Evolutionary conservation across 1,284 basidiomycete species (phyloP), one percentile per base, ranked within the genome.

Genomic region (Hymenochaete sp.): DNA sequence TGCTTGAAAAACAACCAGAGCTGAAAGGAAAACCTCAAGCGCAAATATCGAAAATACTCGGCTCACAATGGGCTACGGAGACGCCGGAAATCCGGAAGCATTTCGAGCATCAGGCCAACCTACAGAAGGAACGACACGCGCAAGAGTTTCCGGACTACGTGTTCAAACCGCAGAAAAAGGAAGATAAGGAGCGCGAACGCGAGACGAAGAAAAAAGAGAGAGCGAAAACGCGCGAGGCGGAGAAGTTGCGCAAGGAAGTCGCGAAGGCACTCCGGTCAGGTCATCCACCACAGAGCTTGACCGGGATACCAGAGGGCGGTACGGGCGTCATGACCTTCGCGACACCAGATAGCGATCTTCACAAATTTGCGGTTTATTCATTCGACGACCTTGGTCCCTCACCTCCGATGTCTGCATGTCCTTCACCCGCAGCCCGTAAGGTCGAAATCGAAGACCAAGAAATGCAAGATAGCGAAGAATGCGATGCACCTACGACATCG

Each of bases 61-160:
- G 80, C 2, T 48, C 61, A 2, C 68, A 80, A 68, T 93, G 91
- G 91, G 77, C 67, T 55, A 59, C 63, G 2, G 86, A 86, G 56
- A 40, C 64, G 0, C 62, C 68, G 0, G 64, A 67, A 0, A 67
- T 78, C 43, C 75, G 73, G 54, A 63, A 63, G 2, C 56, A 72
- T n/a, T 93, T 80, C 59, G 87, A 91, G 57, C 63, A 70, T n/a
- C 61, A 72, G 50, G 84, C 85, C 0, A 81, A 83, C 38, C 59
- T 71, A 40, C 73, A 67, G 48, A 92, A 90, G 62, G 65, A 68
- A 0, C 75, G 82, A 58, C 89, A 92, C 57, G 65, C 68, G 36
- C 55, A 58, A 2, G 59, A 64, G 52, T 84, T 82, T 55, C 89
- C 89, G 0, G 67, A 70, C 38, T 92, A 92, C 63, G 76, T 77